A percentile compares a stretch with the other conserved stretches of the same genome.
Conservation (phyloP, 1,139 yeast species). For the Debaryomyces fabryi region DNA sequence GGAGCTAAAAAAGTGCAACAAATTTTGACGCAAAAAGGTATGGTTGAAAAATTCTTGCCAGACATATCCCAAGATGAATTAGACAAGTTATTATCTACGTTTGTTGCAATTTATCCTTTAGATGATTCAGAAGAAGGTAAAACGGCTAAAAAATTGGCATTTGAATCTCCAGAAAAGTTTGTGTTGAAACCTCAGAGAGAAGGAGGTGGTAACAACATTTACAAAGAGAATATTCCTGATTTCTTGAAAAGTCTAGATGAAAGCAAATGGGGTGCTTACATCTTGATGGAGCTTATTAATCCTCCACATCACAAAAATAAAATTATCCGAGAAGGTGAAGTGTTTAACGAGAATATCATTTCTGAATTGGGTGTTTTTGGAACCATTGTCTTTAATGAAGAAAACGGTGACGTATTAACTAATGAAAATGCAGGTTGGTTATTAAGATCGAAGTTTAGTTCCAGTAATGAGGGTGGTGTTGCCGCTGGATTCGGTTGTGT, state of each 20-base stretch:
- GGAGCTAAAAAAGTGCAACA: slow-evolving; percentile 96
- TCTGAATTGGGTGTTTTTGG: slow-evolving; percentile 95
- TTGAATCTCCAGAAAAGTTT: slow-evolving; percentile 64
- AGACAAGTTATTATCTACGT: slow-evolving; percentile 55
- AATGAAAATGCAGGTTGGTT: slow-evolving; percentile 84
- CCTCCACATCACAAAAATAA: slow-evolving; percentile 71
- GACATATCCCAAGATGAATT: slow-evolving; percentile 26
- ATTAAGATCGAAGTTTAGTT: slow-evolving; percentile 81
- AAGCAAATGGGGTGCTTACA: slow-evolving; percentile 84
- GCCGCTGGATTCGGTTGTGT: slow-evolving; percentile 99
- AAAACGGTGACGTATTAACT: slow-evolving; percentile 52
- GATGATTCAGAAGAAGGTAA: slow-evolving; percentile 70
- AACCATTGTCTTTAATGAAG: slow-evolving; percentile 70
- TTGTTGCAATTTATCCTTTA: slow-evolving; percentile 84
- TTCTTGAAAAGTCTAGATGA: slow-evolving; percentile 66
- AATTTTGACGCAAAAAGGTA: slow-evolving; percentile 60
- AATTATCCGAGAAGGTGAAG: slow-evolving; percentile 66
- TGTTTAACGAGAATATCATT: slow-evolving; percentile 68
- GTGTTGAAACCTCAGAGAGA: slow-evolving; percentile 97
- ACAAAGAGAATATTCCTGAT: slow-evolving; percentile 78
- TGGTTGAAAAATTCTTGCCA: slow-evolving; percentile 52
- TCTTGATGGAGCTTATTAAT: slow-evolving; percentile 88
- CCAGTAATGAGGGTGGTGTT: slow-evolving; percentile 95
- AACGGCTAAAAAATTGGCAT: slow-evolving; percentile 67
- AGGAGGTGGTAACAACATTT: slow-evolving; percentile 92